Conservation (phyloP, 768 basidiomycete species). For the Lentinula detonsa region DNA sequence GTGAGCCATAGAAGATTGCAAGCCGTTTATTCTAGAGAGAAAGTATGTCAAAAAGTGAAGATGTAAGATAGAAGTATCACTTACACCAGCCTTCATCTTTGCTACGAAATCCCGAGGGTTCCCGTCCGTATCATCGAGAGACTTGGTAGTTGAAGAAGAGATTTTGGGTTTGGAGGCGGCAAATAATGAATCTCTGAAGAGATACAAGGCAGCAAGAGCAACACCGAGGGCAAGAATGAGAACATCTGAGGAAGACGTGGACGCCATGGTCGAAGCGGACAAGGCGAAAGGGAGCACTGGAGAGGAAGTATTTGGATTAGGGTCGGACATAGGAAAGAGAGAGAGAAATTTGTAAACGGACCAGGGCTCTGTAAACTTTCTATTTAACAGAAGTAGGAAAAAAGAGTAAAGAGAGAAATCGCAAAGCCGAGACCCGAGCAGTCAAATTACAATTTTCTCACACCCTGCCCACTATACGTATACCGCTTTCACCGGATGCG, state of each 20-base stretch:
- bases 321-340: background rate
- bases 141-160: constrained; percentile 36
- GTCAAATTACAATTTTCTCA: background rate
- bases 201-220: constrained; percentile 68
- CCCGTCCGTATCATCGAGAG: constrained; percentile 55
- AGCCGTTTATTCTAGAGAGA: constrained; percentile 83
- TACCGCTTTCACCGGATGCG: background rate
- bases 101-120: constrained; percentile 93
- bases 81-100: constrained; percentile 90
- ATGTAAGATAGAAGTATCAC: constrained; percentile 21
- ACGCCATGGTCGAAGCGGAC: constrained; percentile 41
- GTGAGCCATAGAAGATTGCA: constrained; percentile 97
- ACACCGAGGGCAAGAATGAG: constrained; percentile 70
- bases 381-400: background rate
- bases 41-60: background rate
- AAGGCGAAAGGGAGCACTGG: constrained; percentile 30
- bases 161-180: constrained; percentile 58
- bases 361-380: background rate
- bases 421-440: background rate
- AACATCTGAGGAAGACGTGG: constrained; percentile 64
- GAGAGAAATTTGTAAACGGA: background rate
- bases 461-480: background rate
- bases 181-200: constrained; percentile 81
- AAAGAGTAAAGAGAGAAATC: background rate
- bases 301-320: constrained; percentile 21